Percentiles rank a stretch among this genome's conserved stretches.
Conservation (phyloP, 1,139 yeast species). For the Lodderomyces parapsilosis region DNA sequence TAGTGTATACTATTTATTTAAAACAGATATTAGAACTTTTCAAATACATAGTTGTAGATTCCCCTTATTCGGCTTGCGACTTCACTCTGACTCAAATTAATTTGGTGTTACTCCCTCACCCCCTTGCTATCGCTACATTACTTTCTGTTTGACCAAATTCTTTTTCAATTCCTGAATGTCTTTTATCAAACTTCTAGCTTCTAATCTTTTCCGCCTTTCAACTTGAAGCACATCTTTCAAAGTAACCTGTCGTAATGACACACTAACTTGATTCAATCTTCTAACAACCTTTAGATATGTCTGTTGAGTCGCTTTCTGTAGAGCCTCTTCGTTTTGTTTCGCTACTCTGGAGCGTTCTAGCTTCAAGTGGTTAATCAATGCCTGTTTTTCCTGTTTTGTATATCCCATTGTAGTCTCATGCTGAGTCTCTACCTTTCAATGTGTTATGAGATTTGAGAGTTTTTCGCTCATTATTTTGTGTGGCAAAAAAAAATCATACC, state of each 20-base stretch:
- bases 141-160: conserved; percentile 1
- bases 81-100: too few relatives aligned
- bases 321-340: conserved; percentile 15
- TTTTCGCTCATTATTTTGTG: too few relatives aligned
- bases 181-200: conserved; percentile 25
- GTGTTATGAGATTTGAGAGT: too few relatives aligned
- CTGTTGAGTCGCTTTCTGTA: conserved; percentile 20
- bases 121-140: background rate
- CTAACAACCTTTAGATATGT: conserved; percentile 28
- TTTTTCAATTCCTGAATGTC: conserved; percentile 25
- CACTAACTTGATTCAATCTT: conserved; percentile 41
- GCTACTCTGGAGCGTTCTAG: conserved; percentile 20
- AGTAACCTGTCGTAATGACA: conserved; percentile 38
- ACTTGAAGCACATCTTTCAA: conserved; percentile 39
- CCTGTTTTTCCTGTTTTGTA: conserved; percentile 37
- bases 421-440: too few relatives aligned
- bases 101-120: background rate
- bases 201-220: conserved; percentile 42
- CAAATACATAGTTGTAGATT: too few relatives aligned
- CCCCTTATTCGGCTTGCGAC: too few relatives aligned
- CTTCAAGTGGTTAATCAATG: conserved; percentile 29
- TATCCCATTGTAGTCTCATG: conserved; percentile 18
- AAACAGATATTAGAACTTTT: too few relatives aligned
- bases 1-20: conserved; percentile 16
- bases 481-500: conserved; percentile 2